Base-by-base conservation (phyloP, 192 early-diverging fungal species). In the Fimicolochytrium jonesii region DNA sequence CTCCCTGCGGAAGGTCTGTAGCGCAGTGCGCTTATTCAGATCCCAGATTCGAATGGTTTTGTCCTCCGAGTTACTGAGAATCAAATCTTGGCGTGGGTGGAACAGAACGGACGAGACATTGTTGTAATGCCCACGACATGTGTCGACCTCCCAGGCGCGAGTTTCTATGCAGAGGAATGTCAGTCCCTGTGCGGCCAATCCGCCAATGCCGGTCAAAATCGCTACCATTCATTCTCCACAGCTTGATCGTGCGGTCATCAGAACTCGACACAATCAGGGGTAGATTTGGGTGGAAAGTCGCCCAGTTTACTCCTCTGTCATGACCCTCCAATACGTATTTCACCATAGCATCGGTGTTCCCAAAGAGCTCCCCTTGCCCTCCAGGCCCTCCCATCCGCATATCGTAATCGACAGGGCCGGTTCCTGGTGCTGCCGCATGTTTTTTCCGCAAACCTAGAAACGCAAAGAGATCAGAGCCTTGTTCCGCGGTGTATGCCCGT, bases 91-190 rank as follows among this genome's bases (percentile, higher is more conserved):
- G 49, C 93, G 90, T 17, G 93, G 92, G 67, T 99, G 95, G 84
- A 99, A 99, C 41, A 99, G 70, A 2, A 90, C 90, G 45, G 84
- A 84, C 25, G 90, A 92, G 28, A 99, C 92, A 56, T 97, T 97
- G 84, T 94, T 97, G 77, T 92, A 97, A 74, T 99, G 97, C 7
- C 95, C 97, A 28, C 97, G 87, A 80, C 92, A 97, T 22, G 94
- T 95, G 68, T 99, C 95, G n/a, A 99, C 90, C 71, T 99, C 97
- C 97, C 97, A 99, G 17, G 97, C 97, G 70, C 90, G 88, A 35
- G 91, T 90, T 62, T 99, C 94, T 92, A 70, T 30, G 35, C 31
- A 23, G n/a, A 36, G 11, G 31, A 15, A 3, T 56, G n/a, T 36
- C 13, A 56, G 53, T 35, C 15, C 15, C 31, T 13, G 13, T 49